These are phyloP conservation scores for Ustilago cynodontis DNA, from an alignment of 1,284 basidiomycete genomes.

Conservation along the genomic window DNA sequence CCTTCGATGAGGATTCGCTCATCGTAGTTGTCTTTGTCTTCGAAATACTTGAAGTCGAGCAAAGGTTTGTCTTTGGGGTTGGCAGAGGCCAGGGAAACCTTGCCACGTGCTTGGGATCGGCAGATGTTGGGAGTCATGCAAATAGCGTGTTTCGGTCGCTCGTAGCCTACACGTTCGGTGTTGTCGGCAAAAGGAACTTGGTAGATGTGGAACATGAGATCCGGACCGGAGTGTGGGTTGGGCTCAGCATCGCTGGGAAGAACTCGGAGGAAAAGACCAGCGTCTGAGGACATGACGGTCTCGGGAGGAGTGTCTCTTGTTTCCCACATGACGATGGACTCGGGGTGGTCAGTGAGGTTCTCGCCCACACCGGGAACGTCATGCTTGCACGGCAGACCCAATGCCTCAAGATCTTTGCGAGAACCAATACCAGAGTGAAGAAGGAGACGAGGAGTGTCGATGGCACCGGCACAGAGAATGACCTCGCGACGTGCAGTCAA, in stretches of 20 bases:
- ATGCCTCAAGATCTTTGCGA: slow-evolving; percentile 70
- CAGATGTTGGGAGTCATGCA: slow-evolving; percentile 71
- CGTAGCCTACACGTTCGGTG: slow-evolving; percentile 68
- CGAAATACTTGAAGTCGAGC: slow-evolving; percentile 74
- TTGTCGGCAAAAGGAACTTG: slow-evolving; percentile 68
- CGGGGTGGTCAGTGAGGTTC: slow-evolving; percentile 74
- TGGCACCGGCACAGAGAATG: slow-evolving; percentile 68
- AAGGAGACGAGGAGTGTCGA: slow-evolving; percentile 73
- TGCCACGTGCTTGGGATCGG: slow-evolving; percentile 71
- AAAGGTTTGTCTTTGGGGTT: slow-evolving; percentile 72
- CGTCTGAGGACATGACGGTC: slow-evolving; percentile 70
- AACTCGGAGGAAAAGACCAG: slow-evolving; percentile 68
- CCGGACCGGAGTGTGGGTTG: slow-evolving; percentile 63
- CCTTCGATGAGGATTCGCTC: slow-evolving; percentile 73
- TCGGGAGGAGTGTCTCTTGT: slow-evolving; percentile 67
- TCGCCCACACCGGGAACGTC: slow-evolving; percentile 74
- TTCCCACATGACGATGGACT: slow-evolving; percentile 69
- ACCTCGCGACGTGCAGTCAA: slow-evolving; percentile 66
- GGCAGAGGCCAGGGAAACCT: slow-evolving; percentile 70
- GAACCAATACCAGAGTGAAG: slow-evolving; percentile 75
- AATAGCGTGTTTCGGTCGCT: slow-evolving; percentile 68
- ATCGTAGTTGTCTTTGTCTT: slow-evolving; percentile 72
- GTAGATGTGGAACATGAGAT: slow-evolving; percentile 70
- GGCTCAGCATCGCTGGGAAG: slow-evolving; percentile 59
- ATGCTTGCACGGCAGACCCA: slow-evolving; percentile 71